phyloP scores from a whole-genome alignment of 495 filamentous ascomycete genomes.

The Hyaloscypha variabilis region DNA sequence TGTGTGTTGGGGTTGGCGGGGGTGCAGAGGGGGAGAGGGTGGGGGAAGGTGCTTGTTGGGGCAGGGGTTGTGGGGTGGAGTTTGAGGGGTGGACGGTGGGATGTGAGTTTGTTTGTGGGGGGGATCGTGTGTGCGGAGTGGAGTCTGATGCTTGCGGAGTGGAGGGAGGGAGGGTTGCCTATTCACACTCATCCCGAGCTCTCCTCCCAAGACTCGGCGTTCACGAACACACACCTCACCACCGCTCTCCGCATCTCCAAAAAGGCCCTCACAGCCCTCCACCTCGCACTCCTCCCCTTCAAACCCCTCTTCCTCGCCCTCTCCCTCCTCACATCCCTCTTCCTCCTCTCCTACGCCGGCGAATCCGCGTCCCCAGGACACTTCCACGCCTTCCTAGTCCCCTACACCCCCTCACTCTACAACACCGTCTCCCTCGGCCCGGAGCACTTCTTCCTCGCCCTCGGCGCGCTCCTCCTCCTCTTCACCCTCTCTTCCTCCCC shows the following conservation, averaged over 20 bases:
- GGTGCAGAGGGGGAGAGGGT: conserved; percentile 45
- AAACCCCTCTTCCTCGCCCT: background rate
- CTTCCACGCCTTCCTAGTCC: conserved; percentile 26
- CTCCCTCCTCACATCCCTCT: conserved; percentile 18
- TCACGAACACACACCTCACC: too few relatives aligned
- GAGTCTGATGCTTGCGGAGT: conserved; percentile 41
- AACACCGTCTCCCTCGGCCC: conserved; percentile 29
- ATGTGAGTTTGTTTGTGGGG: conserved; percentile 46
- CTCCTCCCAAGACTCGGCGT: background rate
- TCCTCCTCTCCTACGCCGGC: conserved; percentile 43
- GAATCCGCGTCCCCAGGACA: conserved; percentile 10
- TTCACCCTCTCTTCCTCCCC: conserved; percentile 54
- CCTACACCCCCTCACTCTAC: conserved; percentile 5
- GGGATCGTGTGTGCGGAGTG: conserved; percentile 63
- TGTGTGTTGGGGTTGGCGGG: conserved; percentile 55
- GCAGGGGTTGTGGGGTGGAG: conserved; percentile 40
- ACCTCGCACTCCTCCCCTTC: background rate
- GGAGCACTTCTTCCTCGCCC: conserved; percentile 54
- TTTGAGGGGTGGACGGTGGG: conserved; percentile 57
- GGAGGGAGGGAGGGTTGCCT: background rate
- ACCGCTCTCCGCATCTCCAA: background rate
- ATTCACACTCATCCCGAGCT: background rate
- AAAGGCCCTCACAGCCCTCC: background rate
- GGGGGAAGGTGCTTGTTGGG: conserved; percentile 18
- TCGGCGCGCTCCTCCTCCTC: conserved; percentile 57